Conservation (phyloP, 2,329 filamentous ascomycete species). For the Neopestalotiopsis rosae region DNA sequence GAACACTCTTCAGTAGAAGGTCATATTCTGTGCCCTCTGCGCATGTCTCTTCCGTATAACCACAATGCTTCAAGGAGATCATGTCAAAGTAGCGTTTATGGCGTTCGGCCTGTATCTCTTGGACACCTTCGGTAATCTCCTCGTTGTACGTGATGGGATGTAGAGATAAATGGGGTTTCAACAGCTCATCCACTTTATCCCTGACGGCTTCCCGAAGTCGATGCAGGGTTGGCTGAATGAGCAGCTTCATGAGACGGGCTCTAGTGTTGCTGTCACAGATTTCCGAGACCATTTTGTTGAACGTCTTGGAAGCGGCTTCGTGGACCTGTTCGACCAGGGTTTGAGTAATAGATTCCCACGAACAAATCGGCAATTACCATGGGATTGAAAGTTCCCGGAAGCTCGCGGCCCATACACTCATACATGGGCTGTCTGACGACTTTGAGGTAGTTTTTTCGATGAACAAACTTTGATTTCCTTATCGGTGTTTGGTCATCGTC, state of each 20-base stretch:
- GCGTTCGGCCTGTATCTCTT: constrained; percentile 27
- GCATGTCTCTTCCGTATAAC: not conserved
- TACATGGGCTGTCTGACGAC: not conserved
- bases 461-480: not conserved
- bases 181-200: not conserved
- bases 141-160: constrained; percentile 35
- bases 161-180: constrained; percentile 25
- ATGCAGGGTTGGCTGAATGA: not conserved
- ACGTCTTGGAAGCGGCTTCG: not conserved
- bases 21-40: not conserved
- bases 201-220: not conserved
- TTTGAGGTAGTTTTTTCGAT: not conserved
- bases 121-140: constrained; percentile 26
- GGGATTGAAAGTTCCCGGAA: constrained; percentile 10
- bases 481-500: not conserved
- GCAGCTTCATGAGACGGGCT: not conserved
- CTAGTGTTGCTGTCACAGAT: not conserved
- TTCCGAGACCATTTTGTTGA: not conserved
- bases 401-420: not conserved
- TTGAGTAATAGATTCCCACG: constrained; percentile 28
- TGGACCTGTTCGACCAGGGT: not conserved
- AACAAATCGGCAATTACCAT: constrained; percentile 32
- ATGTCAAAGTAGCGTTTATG: constrained; percentile 18
- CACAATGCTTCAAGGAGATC: not conserved
- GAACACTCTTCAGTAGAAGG: not conserved